Base-by-base conservation (phyloP, 768 basidiomycete species). In the Udeniomyces megalosporus region DNA sequence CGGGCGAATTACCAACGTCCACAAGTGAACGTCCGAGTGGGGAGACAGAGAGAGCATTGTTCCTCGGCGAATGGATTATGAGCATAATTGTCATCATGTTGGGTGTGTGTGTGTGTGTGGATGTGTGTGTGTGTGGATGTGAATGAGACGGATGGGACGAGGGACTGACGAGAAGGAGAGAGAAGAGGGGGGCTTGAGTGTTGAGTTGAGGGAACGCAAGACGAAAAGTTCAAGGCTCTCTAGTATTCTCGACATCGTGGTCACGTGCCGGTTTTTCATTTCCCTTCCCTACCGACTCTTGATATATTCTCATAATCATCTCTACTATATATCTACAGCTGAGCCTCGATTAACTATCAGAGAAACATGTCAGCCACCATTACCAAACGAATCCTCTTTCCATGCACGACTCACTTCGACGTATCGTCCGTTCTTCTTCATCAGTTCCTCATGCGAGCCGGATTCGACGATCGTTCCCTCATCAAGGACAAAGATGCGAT, bases 401-500 rank as follows among this genome's bases (percentile, higher is more conserved):
- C 38, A 8, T 52, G 28, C 29, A 29, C 14, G 12, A 35, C 60
- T 11, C 3, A 73, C 60, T 32, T 72, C 71, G 28, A 62, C 67
- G 52, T 73, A 72, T 20, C 70, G 61, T 1, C 69, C 71, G n/a
- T 66, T 63, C 29, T 47, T 35, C 52, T 63, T 54, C 22, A 74
- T n/a, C 29, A 72, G 65, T 55, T 73, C 68, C 6, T 68, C 65
- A 55, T 74, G 72, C 38, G 67, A 64, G 15, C 72, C 73, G 22
- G 47, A 57, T 49, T 73, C 70, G 15, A 68, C 65, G 42, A 74
- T 66, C 31, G 61, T 48, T 3, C 72, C 73, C 20, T 69, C 65
- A 12, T 72, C 72, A 55, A 74, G 68, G 20, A 73, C 72, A 34
- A 56, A 66, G 48, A 73, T 74, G 5, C 68, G 66, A 47, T 73